Base-by-base conservation (phyloP, 306 rosid genomes). In the Crataegus laevigata region DNA sequence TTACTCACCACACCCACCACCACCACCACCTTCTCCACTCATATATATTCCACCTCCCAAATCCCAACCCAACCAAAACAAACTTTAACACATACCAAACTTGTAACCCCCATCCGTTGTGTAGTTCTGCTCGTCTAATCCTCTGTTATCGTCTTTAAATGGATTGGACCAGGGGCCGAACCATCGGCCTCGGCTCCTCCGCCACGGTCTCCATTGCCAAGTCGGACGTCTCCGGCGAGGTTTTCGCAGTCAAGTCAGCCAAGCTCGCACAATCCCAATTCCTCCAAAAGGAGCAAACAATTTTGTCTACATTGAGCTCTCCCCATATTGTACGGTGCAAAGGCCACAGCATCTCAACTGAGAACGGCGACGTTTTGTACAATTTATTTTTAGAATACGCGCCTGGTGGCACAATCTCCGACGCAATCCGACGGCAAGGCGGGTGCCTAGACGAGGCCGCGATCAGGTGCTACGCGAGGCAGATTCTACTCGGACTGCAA, bases 321-420 rank as follows among this genome's bases (percentile, higher is more conserved):
- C 84, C 87, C 14, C 86, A 83, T 10, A 84, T 92, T 79, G 88
- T 94, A 3, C 69, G 80, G 0, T 90, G 88, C 80, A 72, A 69
- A 57, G 99, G 99, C 1, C 87, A 74, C 38, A 86, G 84, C 64
- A 78, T 82, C 36, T 86, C 96, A 8, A 82, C 60, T 6, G 96
- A 91, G 40, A 78, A 91, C 24, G 98, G 94, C 29, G 74, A 3
- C 19, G 66, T 75, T 11, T 68, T 77, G 43, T 94, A 82, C 79
- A 90, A 94, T 71, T 52, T 94, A 61, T 83, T 83, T 81, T 79
- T 94, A 92, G 97, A 94, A 77, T 89, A 87, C 75, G 96, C 89
- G 3, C 81, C 89, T 15, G 75, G 77, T 1, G 99, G 99, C 42
- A 79, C 96, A 2, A 74, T 94, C 15, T 50, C 85, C 1, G 93